phyloP scores from a whole-genome alignment of 2,329 filamentous ascomycete genomes.

The Davidsoniella eucalypti region DNA sequence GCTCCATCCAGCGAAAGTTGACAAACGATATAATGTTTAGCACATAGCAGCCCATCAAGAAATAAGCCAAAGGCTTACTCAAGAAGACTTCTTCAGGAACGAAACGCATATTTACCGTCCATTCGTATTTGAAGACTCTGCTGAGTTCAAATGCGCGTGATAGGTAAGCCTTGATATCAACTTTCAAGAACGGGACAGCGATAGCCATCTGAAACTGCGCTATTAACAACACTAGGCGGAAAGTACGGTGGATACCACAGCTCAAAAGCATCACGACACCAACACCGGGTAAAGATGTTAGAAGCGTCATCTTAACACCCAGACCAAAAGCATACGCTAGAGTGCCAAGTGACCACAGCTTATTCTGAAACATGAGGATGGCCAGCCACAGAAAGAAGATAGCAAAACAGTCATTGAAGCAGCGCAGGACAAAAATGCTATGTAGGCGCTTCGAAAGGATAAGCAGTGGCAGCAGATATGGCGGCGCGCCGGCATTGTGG shows the following conservation, averaged over 20 bases:
- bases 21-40: slow-evolving; percentile 51
- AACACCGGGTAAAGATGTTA: slow-evolving; percentile 69
- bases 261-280: slow-evolving; percentile 61
- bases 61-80: slow-evolving; percentile 46
- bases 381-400: slow-evolving; percentile 67
- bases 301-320: slow-evolving; percentile 87
- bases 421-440: slow-evolving; percentile 78
- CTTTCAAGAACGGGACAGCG: slow-evolving; percentile 49
- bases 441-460: slow-evolving; percentile 83
- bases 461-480: slow-evolving; percentile 73
- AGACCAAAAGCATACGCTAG: slow-evolving; percentile 62
- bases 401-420: slow-evolving; percentile 93
- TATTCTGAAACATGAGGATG: slow-evolving; percentile 62
- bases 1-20: slow-evolving; percentile 53
- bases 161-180: slow-evolving; percentile 55
- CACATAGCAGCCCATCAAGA: slow-evolving; percentile 49
- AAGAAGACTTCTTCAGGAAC: slow-evolving; percentile 71
- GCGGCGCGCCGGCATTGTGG: slow-evolving; percentile 57
- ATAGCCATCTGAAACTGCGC: slow-evolving; percentile 57
- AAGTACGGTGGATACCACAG: slow-evolving; percentile 51
- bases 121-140: slow-evolving; percentile 84
- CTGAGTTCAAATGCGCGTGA: slow-evolving; percentile 79
- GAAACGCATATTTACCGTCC: slow-evolving; percentile 99
- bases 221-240: slow-evolving; percentile 55
- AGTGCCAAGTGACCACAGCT: slow-evolving; percentile 56